Evolutionary conservation across 352 stramenopile species (phyloP), one percentile per base, ranked within the genome.

Genomic region (Phytophthora meadii): DNA sequence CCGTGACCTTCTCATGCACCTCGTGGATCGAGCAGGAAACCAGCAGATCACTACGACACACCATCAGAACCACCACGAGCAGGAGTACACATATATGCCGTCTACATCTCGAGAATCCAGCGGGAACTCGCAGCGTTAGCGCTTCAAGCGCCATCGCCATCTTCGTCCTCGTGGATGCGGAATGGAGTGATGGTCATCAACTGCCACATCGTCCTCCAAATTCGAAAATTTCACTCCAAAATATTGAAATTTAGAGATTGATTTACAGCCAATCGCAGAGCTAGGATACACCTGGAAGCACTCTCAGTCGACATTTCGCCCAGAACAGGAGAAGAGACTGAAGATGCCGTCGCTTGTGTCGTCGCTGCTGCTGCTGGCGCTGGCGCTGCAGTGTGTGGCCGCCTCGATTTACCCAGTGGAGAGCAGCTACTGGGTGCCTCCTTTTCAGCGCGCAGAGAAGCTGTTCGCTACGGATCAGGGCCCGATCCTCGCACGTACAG

Each of bases 401-500:
- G 83, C 82, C 42, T 94, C 86, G 14, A 88, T 92, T 48, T 94
- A 94, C 58, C 78, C 76, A 5, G 68, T 94, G 14, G n/a, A 77
- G 41, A 92, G 80, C 62, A 83, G 76, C 54, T 72, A 85, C 30
- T 94, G 86, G 86, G 76, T 94, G 36, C 86, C 86, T 2, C 80
- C 87, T 3, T 94, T 90, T 61, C 87, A 95, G 65, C 86, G 87
- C 52, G 86, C 87, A 7, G 87, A 95, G 68, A 95, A 95, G 70
- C 82, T 95, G 49, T 95, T 95, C 64, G 87, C 83, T 15, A 89
- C 76, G 5, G 62, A 95, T 56, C 57, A 85, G 6, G 87, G 87
- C 0, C 87, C 87, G 0, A 68, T 95, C 19, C 71, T 95, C 40
- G 81, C 82, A 39, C 76, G 78, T 59, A 52, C 53, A 0, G 87